These are phyloP conservation scores for Basidioascus undulatus DNA, from an alignment of 768 basidiomycete genomes.

Conservation along the genomic window DNA sequence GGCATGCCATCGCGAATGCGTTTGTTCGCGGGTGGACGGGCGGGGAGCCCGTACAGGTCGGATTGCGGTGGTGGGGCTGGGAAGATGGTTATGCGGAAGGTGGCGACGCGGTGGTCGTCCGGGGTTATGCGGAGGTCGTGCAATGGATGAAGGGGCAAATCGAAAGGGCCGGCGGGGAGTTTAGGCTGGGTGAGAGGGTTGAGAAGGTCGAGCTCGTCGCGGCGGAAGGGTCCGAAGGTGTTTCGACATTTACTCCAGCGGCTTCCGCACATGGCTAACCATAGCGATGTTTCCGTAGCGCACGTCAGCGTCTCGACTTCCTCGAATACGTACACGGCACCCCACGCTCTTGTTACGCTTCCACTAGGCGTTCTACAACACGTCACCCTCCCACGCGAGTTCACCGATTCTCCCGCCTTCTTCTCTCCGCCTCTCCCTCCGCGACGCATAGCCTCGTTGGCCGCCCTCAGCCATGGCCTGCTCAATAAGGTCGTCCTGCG, in stretches of 20 bases:
- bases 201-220: not conserved
- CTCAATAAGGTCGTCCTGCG: conserved; percentile 7
- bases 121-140: conserved; percentile 4
- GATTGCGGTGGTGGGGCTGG: conserved; percentile 7
- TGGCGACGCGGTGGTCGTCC: conserved; percentile 2
- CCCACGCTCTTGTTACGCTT: conserved; percentile 1
- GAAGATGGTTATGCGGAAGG: conserved; percentile 7
- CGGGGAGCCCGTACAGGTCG: conserved; percentile 2
- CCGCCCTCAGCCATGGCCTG: conserved; percentile 3
- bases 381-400: no score
- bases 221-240: not conserved
- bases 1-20: not conserved
- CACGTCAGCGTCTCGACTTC: no score
- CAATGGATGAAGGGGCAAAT: conserved; percentile 5
- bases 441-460: conserved; percentile 1
- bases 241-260: not conserved
- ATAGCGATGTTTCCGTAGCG: not conserved
- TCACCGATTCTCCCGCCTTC: not conserved
- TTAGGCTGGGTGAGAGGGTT: conserved; percentile 4
- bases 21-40: conserved; percentile 8
- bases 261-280: not conserved
- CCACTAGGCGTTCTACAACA: conserved; percentile 6
- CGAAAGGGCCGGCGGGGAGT: not conserved
- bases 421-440: conserved; percentile 6
- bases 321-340: conserved; percentile 2